These are phyloP conservation scores for Blepharisma undulans DNA, from an alignment of 169 alveolate species.

Conservation along the genomic window DNA sequence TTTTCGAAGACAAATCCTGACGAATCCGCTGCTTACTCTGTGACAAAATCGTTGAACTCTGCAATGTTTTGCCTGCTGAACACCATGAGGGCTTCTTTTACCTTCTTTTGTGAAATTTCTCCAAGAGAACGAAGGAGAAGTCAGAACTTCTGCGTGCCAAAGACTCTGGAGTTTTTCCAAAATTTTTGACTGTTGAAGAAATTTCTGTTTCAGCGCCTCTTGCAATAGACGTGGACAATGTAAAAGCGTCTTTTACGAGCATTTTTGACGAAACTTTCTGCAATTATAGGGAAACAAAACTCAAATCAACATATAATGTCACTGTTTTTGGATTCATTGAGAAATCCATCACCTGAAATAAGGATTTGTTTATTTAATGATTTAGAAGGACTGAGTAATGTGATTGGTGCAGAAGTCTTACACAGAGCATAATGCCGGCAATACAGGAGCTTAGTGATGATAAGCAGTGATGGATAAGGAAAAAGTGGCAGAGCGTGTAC, in stretches of 20 bases:
- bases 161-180: slow-evolving; percentile 61
- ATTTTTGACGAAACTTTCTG: slow-evolving; percentile 67
- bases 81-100: slow-evolving; percentile 36
- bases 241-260: slow-evolving; percentile 80
- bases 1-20: slow-evolving; percentile 78
- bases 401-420: slow-evolving; percentile 70
- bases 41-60: slow-evolving; percentile 64
- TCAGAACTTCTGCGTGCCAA: slow-evolving; percentile 43
- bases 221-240: slow-evolving; percentile 65
- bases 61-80: neutral
- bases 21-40: slow-evolving; percentile 72
- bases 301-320: slow-evolving; percentile 78
- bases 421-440: slow-evolving; percentile 81
- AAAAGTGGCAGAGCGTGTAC: slow-evolving; percentile 74
- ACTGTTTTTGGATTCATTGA: slow-evolving; percentile 66
- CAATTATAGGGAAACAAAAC: slow-evolving; percentile 66
- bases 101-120: slow-evolving; percentile 54
- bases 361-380: slow-evolving; percentile 75
- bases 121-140: slow-evolving; percentile 74
- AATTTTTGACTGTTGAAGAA: slow-evolving; percentile 63
- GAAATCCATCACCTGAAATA: slow-evolving; percentile 81
- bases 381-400: slow-evolving; percentile 68
- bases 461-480: slow-evolving; percentile 85
- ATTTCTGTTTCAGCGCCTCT: slow-evolving; percentile 60
- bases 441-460: slow-evolving; percentile 75